Evolutionary conservation across 75 land plant species (phyloP), one percentile per base, ranked within the genome.

Genomic region (Picea sitchensis): DNA sequence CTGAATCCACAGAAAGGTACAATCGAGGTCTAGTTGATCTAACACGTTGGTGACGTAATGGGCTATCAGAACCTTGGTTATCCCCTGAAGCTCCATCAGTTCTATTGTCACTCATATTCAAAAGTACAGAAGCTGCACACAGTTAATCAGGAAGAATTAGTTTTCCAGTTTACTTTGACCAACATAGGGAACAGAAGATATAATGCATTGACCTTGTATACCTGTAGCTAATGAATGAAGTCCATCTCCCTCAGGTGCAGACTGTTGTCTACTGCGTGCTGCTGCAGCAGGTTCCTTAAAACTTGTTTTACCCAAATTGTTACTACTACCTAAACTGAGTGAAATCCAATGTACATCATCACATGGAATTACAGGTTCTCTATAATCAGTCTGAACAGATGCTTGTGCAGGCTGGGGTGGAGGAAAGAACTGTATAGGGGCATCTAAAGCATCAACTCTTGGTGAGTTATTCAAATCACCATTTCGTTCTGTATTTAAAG

Each of bases 281-380:
- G 82, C 86, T 82, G 71, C 84, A 63, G 78, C 51, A 44, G 87
- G 61, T 61, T 79, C 81, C 26, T 71, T 71, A 44, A 32, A 67
- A 67, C 44, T 44, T 71, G 90, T 26, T 1, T 87, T 87, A 36
- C 32, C 74, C n/a, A 79, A 71, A 84, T 78, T 80, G 11, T 82
- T 86, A 51, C 85, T 82, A 21, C 86, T 81, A 61, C 87, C 96
- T 73, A 95, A 91, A 77, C 95, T 86, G 36, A 96, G 94, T 47
- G 96, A 92, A 75, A 92, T 92, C 98, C 98, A 96, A 11, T 83
- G 88, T 8, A 86, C 65, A 44, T 81, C 91, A 83, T 89, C 88
- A 18, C 87, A 75, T 31, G 80, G 79, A 68, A 87, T 83, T 61
- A 59, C 75, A 12, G 83, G 85, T 17, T 87, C 84, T 77, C 83